Percentiles rank a stretch among this genome's conserved stretches.
Conservation (phyloP, 2,329 filamentous ascomycete species). For the Teratosphaeriaceae sp. region DNA sequence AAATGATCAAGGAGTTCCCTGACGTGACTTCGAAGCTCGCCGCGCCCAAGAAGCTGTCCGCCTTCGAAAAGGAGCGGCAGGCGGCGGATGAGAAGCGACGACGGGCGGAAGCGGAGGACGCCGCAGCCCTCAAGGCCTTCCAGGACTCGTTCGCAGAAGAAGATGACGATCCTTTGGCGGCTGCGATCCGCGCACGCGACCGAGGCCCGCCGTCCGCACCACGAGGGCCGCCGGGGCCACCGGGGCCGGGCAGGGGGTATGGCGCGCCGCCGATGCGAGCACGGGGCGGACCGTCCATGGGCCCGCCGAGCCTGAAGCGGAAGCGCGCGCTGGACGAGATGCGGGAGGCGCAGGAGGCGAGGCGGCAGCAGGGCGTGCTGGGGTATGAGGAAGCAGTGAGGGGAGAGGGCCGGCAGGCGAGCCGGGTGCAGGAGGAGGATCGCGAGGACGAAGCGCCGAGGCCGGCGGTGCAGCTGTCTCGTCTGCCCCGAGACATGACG, state of each 20-base stretch:
- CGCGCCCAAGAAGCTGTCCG: slow-evolving; percentile 73
- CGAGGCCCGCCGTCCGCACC: slow-evolving; percentile 32
- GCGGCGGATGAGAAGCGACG: slow-evolving; percentile 83
- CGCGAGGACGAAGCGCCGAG: slow-evolving; percentile 38
- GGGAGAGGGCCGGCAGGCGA: slow-evolving; percentile 6
- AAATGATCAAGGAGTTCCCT: slow-evolving; percentile 48
- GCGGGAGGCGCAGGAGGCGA: slow-evolving; percentile 24
- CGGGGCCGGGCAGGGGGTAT: slow-evolving; percentile 10
- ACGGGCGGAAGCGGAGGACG: slow-evolving; percentile 79
- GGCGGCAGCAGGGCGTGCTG: slow-evolving; percentile 15
- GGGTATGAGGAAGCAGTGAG: background rate
- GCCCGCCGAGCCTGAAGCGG: slow-evolving; percentile 26
- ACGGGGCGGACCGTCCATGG: slow-evolving; percentile 42
- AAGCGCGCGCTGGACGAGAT: slow-evolving; percentile 28
- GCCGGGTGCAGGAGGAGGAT: slow-evolving; percentile 35
- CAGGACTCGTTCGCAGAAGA: slow-evolving; percentile 68
- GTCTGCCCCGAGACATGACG: slow-evolving; percentile 47
- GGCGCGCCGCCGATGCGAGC: slow-evolving; percentile 28
- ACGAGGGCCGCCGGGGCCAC: too few species aligned
- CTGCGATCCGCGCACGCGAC: background rate
- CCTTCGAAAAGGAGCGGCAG: slow-evolving; percentile 81
- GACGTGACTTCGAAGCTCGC: slow-evolving; percentile 66
- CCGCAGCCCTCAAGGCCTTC: slow-evolving; percentile 80
- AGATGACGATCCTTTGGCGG: slow-evolving; percentile 29
- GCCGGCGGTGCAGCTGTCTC: slow-evolving; percentile 49